These are phyloP conservation scores for Arabis alpina DNA, from an alignment of 345 rosid species.

Conservation along the genomic window DNA sequence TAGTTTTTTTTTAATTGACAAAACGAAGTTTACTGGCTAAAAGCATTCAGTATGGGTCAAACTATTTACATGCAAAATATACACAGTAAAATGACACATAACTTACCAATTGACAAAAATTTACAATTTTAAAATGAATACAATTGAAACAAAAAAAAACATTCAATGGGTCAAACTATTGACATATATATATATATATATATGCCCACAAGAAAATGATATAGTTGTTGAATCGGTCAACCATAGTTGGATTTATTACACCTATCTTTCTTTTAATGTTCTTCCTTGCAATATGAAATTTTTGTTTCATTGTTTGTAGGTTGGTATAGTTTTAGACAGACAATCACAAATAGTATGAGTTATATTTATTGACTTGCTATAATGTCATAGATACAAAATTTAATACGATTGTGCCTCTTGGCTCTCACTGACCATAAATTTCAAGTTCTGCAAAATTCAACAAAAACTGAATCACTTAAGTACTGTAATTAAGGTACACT, in stretches of 20 bases:
- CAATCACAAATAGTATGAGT: background rate
- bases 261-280: background rate
- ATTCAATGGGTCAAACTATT: slow-evolving; percentile 12
- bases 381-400: background rate
- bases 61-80: background rate
- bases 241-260: slow-evolving; percentile 14
- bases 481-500: background rate
- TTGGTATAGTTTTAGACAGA: slow-evolving; percentile 19
- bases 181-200: background rate
- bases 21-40: background rate
- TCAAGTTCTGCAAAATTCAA: slow-evolving; percentile 8
- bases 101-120: background rate
- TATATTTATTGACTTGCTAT: background rate
- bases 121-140: background rate
- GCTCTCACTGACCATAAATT: background rate
- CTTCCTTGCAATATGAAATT: slow-evolving; percentile 9
- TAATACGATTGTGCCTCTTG: slow-evolving; percentile 2
- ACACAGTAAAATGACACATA: background rate
- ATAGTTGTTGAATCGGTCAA: slow-evolving; percentile 32
- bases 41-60: background rate
- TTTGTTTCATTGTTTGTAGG: slow-evolving; percentile 11
- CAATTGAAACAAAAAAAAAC: background rate
- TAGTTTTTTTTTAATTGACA: slow-evolving; percentile 10
- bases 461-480: background rate
- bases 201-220: slow-evolving; percentile 5